A percentile compares a stretch with the other conserved stretches of the same genome.
phyloP scores from a whole-genome alignment of 2,329 filamentous ascomycete species.

The Daldinia sp. region DNA sequence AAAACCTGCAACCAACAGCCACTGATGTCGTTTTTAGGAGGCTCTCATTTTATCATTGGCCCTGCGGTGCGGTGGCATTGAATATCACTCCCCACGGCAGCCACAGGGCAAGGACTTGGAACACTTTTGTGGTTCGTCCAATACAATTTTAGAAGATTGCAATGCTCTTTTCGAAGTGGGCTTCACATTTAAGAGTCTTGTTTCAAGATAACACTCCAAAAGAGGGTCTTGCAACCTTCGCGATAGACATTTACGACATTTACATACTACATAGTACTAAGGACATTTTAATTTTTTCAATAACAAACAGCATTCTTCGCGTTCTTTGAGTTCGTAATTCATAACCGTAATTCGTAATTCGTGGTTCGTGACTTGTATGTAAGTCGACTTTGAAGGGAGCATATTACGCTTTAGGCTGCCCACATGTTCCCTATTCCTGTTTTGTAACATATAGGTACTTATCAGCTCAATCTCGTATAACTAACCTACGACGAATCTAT shows the following conservation, averaged over 20 bases:
- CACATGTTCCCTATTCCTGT: conserved; percentile 29
- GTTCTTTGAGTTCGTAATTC: conserved; percentile 9
- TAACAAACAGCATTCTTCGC: conserved; percentile 38
- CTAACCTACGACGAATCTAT: conserved; percentile 4
- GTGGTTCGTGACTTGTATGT: not conserved
- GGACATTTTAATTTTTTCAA: not conserved
- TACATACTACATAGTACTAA: conserved; percentile 9
- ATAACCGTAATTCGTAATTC: not conserved
- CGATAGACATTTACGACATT: not conserved
- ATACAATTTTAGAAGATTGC: conserved; percentile 30
- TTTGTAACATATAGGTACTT: conserved; percentile 19
- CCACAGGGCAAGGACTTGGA: conserved; percentile 29
- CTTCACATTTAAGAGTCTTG: conserved; percentile 31
- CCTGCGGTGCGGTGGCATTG: not conserved
- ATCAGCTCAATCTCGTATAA: conserved; percentile 24
- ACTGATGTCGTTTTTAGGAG: conserved; percentile 38
- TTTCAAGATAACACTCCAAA: conserved; percentile 38
- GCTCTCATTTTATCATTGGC: conserved; percentile 38
- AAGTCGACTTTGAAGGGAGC: conserved; percentile 5
- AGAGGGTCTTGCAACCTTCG: conserved; percentile 14
- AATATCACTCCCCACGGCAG: conserved; percentile 23
- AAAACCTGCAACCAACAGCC: conserved; percentile 37
- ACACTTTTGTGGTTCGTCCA: conserved; percentile 28
- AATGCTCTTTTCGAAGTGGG: conserved; percentile 12
- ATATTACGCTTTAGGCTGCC: conserved; percentile 31